Base-by-base conservation (phyloP, 2,329 filamentous ascomycete genomes). In the Aspergillus clavatus region DNA sequence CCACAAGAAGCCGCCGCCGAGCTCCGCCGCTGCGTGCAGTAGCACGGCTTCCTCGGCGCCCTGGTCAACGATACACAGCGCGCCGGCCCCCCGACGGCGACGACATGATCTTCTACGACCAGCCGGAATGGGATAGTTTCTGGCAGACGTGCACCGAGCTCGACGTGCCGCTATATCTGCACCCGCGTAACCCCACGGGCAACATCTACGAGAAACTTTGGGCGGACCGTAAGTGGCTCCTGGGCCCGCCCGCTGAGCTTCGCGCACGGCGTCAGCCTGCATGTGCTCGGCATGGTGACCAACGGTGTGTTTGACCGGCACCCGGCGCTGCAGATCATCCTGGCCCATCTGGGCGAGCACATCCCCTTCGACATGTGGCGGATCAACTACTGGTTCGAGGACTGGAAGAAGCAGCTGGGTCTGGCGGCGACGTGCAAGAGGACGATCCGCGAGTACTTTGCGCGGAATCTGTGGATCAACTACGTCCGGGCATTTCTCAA, bases 51-150 rank as follows among this genome's bases (percentile, higher is more conserved):
- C 68, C 75, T 79, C 48, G 81, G 82, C 2, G 79, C 74, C 3
- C 65, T 85, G 4, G 72, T 85, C 37, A 82, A 82, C 56, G 79
- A 83, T 57, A 79, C 74, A 2, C 82, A 85, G 57, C 75, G 77
- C 22, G 72, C 78, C 12, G 80, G 79, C 3, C 51, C n/a, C n/a
- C 67, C 0, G 77, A 82, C 46, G 80, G 80, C 28, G 78, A 82
- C 45, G 74, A 75, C 19, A 77, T 81, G 70, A 68, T 84, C 59
- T 84, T 83, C 66, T 85, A 84, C 65, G 82, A 85, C 56, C 68
- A 73, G 7, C 71, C 75, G 0, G 73, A 78, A 48, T 86, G 76
- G 72, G 65, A 68, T 24, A 61, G 74, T 18, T 84, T 85, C 71
- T 84, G 81, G 81, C 57, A 70, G 10, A 75, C 74, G 0, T 72